Evolutionary conservation across 805 yeast genomes (phyloP).

Genomic region (Lipomyces lipofer): DNA sequence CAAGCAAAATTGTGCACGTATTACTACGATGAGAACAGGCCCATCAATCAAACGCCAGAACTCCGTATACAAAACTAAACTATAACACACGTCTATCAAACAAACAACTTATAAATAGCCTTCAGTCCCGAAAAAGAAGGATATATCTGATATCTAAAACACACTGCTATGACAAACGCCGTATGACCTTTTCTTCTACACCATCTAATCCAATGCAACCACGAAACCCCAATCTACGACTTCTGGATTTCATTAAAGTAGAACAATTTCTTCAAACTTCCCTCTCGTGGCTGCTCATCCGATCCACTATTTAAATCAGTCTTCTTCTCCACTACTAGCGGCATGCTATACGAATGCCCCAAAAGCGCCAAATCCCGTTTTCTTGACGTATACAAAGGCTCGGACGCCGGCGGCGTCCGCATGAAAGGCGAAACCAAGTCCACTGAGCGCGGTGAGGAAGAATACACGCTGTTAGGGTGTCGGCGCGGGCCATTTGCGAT

Average conservation of each 20-base stretch:
- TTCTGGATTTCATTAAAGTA: constrained; percentile 11
- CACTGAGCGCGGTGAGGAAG: constrained; percentile 22
- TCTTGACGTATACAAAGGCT: neutral
- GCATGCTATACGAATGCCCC: constrained; percentile 14
- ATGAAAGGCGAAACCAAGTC: constrained; percentile 13
- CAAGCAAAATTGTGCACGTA: too few species aligned
- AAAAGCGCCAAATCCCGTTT: neutral
- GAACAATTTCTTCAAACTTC: constrained; percentile 12
- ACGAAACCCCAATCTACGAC: too few species aligned
- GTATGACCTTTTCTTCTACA: too few species aligned
- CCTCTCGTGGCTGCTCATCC: constrained; percentile 1
- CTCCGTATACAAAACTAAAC: too few species aligned
- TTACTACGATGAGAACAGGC: too few species aligned
- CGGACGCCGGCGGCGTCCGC: constrained; percentile 2
- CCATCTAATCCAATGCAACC: too few species aligned
- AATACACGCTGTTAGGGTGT: constrained; percentile 16
- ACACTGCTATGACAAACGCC: too few species aligned
- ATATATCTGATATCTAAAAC: too few species aligned
- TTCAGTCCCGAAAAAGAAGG: too few species aligned
- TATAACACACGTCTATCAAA: too few species aligned
- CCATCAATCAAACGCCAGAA: too few species aligned
- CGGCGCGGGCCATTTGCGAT: constrained; percentile 11
- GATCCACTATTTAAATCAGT: neutral
- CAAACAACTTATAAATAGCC: too few species aligned
- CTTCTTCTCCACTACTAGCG: constrained; percentile 5